Conservation (phyloP, 169 alveolate genomes). For the Amoebophrya sp. region DNA sequence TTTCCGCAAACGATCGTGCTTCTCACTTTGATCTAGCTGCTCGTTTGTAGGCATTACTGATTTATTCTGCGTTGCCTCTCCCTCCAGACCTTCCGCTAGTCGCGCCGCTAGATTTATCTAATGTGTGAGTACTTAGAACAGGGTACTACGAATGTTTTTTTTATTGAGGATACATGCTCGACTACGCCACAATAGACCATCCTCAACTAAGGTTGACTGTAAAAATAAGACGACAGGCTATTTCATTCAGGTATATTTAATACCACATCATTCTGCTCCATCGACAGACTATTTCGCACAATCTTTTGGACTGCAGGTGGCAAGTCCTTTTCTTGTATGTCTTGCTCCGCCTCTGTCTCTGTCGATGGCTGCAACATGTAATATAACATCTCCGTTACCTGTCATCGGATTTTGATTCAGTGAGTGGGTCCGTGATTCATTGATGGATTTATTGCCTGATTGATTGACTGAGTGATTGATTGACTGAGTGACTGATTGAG, state of each 20-base stretch:
- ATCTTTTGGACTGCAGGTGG: slow-evolving; percentile 47
- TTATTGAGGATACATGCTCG: neutral
- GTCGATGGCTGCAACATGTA: slow-evolving; percentile 62
- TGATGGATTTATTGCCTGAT: neutral
- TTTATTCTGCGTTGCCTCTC: neutral
- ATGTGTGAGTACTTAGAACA: neutral
- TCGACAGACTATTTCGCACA: slow-evolving; percentile 6
- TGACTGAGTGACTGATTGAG: neutral
- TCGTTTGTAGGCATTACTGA: neutral
- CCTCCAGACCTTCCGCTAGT: slow-evolving; percentile 19
- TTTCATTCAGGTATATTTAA: neutral
- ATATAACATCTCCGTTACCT: slow-evolving; percentile 79
- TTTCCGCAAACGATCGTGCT: neutral
- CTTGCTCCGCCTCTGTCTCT: slow-evolving; percentile 54
- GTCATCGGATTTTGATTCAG: too few relatives aligned
- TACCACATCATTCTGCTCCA: slow-evolving; percentile 15
- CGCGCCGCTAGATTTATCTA: slow-evolving; percentile 10
- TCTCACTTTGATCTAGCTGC: neutral
- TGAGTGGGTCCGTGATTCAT: neutral
- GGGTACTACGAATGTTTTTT: neutral
- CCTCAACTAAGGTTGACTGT: too few relatives aligned
- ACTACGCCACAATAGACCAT: too few relatives aligned
- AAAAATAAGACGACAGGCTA: neutral
- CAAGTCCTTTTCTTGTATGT: slow-evolving; percentile 48
- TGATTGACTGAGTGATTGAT: neutral